These are phyloP conservation scores for Lepidium sativum DNA, from an alignment of 345 rosid species.

Conservation along the genomic window DNA sequence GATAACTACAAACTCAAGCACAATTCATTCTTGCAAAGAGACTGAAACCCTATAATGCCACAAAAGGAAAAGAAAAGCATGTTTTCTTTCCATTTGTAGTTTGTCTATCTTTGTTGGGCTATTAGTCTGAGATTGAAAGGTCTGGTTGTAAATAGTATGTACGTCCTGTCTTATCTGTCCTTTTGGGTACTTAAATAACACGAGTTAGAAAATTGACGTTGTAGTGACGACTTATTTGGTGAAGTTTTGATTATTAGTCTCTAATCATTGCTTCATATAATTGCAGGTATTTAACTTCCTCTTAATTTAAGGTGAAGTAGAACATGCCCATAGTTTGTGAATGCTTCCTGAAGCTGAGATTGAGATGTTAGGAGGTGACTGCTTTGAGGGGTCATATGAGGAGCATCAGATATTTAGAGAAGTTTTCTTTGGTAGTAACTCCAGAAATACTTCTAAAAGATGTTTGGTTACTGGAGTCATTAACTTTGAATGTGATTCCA, in stretches of 20 bases:
- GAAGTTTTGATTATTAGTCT: neutral
- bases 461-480: conserved; percentile 40
- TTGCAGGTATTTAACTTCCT: conserved; percentile 12
- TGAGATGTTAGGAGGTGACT: conserved; percentile 34
- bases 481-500: conserved; percentile 37
- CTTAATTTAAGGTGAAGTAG: conserved; percentile 5
- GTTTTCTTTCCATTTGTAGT: neutral
- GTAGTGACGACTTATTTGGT: neutral
- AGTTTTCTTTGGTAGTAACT: conserved; percentile 43
- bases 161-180: neutral
- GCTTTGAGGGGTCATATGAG: conserved; percentile 52
- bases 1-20: neutral
- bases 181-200: neutral
- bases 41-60: neutral
- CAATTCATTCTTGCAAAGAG: neutral
- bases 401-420: conserved; percentile 51
- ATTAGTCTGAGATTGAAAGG: neutral
- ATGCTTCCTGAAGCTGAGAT: conserved; percentile 30
- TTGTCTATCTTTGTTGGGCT: neutral
- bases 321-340: conserved; percentile 23
- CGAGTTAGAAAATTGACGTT: neutral
- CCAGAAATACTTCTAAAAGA: conserved; percentile 33
- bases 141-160: neutral
- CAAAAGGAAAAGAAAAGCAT: neutral
- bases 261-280: neutral